Evolutionary conservation across 768 basidiomycete genomes (phyloP).

Genomic region (Melanogaster broomeanus): DNA sequence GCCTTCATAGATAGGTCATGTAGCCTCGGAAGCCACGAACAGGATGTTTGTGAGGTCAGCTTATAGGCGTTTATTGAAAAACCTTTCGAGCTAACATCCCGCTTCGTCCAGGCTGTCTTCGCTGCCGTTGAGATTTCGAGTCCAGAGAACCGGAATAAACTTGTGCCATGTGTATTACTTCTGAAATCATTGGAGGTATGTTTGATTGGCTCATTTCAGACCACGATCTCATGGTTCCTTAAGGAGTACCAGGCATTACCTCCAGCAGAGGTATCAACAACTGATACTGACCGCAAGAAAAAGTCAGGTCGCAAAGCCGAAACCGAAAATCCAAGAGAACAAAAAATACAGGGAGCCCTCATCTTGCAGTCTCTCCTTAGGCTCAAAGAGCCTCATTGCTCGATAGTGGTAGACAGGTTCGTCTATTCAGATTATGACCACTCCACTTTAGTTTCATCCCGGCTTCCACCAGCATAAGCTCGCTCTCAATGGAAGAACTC

Average conservation of each 20-base stretch:
- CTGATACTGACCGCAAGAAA: slow-evolving; percentile 13
- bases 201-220: neutral
- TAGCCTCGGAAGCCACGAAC: slow-evolving; percentile 46
- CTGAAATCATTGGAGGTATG: slow-evolving; percentile 53
- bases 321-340: slow-evolving; percentile 47
- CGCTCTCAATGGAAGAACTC: slow-evolving; percentile 59
- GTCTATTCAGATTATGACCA: slow-evolving; percentile 7
- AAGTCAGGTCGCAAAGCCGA: slow-evolving; percentile 14
- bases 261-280: slow-evolving; percentile 7
- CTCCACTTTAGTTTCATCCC: slow-evolving; percentile 7
- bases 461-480: slow-evolving; percentile 49
- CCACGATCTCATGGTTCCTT: slow-evolving; percentile 2
- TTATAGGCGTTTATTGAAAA: neutral
- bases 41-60: slow-evolving; percentile 58
- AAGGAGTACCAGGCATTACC: slow-evolving; percentile 25
- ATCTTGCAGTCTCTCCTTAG: slow-evolving; percentile 82
- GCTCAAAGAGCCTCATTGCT: slow-evolving; percentile 66
- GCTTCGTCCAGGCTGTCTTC: slow-evolving; percentile 51
- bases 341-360: slow-evolving; percentile 82
- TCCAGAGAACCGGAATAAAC: slow-evolving; percentile 46
- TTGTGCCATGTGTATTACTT: slow-evolving; percentile 70
- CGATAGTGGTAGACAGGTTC: slow-evolving; percentile 70
- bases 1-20: slow-evolving; percentile 72
- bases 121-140: slow-evolving; percentile 58
- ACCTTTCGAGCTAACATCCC: slow-evolving; percentile 7